phyloP scores from a whole-genome alignment of 495 filamentous ascomycete species.

The Clavariopsis aquatica region DNA sequence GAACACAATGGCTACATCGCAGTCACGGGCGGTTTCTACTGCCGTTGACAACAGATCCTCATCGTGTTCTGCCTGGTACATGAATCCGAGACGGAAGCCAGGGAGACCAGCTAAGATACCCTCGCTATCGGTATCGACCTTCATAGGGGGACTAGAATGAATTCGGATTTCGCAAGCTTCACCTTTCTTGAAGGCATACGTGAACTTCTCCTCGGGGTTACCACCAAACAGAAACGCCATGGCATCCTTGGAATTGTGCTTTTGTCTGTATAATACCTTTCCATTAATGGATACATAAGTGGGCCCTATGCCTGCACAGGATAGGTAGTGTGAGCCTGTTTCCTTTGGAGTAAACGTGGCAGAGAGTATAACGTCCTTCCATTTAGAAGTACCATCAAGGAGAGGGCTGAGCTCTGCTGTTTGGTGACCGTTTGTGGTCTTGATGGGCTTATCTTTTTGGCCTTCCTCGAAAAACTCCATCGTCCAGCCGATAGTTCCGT shows the following conservation, averaged over 20 bases:
- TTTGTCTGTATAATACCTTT: conserved; percentile 18
- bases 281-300: conserved; percentile 24
- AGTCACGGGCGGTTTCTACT: conserved; percentile 11
- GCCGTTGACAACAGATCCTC: conserved; percentile 21
- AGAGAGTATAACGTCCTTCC: conserved; percentile 11
- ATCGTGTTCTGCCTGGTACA: conserved; percentile 26
- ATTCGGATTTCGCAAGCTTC: conserved; percentile 16
- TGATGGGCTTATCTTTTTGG: conserved; percentile 7
- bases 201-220: conserved; percentile 24
- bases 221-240: conserved; percentile 26
- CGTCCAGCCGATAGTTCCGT: conserved; percentile 18
- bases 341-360: conserved; percentile 14
- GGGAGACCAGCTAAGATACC: conserved; percentile 17
- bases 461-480: conserved; percentile 20
- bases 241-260: conserved; percentile 12
- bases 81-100: conserved; percentile 30
- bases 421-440: conserved; percentile 1
- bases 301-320: conserved; percentile 21
- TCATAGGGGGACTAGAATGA: conserved; percentile 8
- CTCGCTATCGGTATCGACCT: background rate
- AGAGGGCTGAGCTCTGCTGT: conserved; percentile 18
- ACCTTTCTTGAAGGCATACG: conserved; percentile 18
- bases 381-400: background rate
- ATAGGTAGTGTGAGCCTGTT: conserved; percentile 23
- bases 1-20: conserved; percentile 31